Evolutionary conservation across 176 grass and related monocot species (phyloP), one percentile per base, ranked within the genome.

Genomic region (Alloteropsis semialata): DNA sequence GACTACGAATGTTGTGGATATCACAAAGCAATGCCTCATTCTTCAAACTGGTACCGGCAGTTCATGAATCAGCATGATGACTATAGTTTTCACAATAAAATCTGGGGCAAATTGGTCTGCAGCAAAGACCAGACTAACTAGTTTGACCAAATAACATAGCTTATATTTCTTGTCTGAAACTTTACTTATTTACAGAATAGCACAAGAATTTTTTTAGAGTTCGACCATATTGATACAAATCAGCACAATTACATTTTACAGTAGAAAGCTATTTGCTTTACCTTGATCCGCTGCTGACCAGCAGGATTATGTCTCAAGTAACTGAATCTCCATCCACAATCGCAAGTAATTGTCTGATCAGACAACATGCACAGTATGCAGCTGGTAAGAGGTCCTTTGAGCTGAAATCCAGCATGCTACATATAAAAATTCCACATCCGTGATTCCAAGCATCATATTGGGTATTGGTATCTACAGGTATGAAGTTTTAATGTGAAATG

Each of bases 391-490:
- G 65, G 37, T 58, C 5, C 36, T 69, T 77, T 44, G 22, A 67
- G 48, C 27, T 57, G 82, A 57, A 79, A 54, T 56, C 2, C 5
- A 9, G 28, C 34, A 59, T 77, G 19, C 21, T 72, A 15, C 53
- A 17, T 45, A 43, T 30, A 7, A 32, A 27, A 19, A 18, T 61
- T 73, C 30, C 69, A 73, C 68, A 63, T 45, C 42, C 4, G 30
- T 36, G 42, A 33, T 69, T 73, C 69, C 11, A 9, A 82, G 21
- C 69, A 62, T 36, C 27, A 33, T 37, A 28, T 10, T 25, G 10
- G 28, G 43, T 85, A 60, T 36, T 55, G 5, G 5, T 30, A 72
- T 84, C 87, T 84, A 30, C 30, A 74, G 43, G 75, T 29, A n/a
- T 17, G 0, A 76, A 81, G 50, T 69, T 75, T 56, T 36, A 79